Evolutionary conservation across 2,329 filamentous ascomycete species (phyloP).

Genomic region (Seiridium unicorne): DNA sequence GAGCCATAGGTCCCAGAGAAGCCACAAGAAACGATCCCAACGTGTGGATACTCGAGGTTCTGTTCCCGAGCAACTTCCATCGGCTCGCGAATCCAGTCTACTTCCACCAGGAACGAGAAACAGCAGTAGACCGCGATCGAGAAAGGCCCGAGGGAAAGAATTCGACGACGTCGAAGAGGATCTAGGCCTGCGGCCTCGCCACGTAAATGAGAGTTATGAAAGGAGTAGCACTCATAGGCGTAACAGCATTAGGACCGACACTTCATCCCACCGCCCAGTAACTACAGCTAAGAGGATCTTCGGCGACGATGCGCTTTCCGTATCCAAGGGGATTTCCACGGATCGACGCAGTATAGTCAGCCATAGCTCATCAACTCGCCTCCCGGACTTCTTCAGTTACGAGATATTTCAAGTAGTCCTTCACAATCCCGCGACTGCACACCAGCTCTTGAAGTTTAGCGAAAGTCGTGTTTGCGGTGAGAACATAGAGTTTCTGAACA

Average conservation of each 20-base stretch:
- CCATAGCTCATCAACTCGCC: slow-evolving; percentile 7
- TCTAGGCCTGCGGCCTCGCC: too few relatives aligned
- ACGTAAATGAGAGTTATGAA: not conserved
- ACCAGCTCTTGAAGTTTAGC: slow-evolving; percentile 40
- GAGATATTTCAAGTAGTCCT: slow-evolving; percentile 40
- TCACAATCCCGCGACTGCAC: slow-evolving; percentile 39
- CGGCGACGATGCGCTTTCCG: not conserved
- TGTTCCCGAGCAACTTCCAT: not conserved
- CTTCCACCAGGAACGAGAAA: not conserved
- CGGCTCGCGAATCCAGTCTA: not conserved
- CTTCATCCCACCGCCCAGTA: not conserved
- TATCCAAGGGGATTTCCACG: not conserved
- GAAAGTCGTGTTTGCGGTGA: slow-evolving; percentile 37
- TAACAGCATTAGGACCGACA: not conserved
- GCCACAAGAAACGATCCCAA: not conserved
- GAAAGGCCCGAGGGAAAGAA: not conserved
- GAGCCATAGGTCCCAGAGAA: not conserved
- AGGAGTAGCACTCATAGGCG: not conserved
- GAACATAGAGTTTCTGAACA: slow-evolving; percentile 45
- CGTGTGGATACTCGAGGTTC: not conserved
- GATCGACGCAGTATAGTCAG: not conserved
- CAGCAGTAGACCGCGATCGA: not conserved
- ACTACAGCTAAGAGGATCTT: not conserved
- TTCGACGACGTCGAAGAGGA: not conserved
- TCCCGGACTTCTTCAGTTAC: slow-evolving; percentile 39